Evolutionary conservation across 2,329 filamentous ascomycete species (phyloP).

Genomic region (Elsinoe necatrix): DNA sequence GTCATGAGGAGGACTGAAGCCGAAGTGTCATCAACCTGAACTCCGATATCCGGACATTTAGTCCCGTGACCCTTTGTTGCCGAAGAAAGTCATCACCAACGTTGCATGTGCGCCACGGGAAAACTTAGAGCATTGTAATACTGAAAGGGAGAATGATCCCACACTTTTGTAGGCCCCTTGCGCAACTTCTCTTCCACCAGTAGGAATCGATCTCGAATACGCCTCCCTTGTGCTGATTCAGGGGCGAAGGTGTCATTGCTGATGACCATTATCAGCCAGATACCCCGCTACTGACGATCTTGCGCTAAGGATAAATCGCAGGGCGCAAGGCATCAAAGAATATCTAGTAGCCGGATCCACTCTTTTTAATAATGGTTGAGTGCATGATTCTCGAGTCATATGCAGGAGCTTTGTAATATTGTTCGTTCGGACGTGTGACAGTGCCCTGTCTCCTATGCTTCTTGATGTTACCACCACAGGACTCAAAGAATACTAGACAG

Average conservation of each 20-base stretch:
- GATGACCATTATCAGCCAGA: slow-evolving; percentile 4
- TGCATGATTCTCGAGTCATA: background rate
- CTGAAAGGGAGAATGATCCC: background rate
- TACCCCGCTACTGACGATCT: slow-evolving; percentile 10
- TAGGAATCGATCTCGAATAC: background rate
- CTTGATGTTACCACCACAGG: background rate
- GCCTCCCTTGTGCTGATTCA: background rate
- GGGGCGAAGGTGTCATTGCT: background rate
- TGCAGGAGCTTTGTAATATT: background rate
- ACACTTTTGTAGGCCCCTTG: background rate
- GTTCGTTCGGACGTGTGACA: background rate
- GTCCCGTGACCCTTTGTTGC: background rate
- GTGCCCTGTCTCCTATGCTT: background rate
- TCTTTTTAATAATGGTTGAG: background rate
- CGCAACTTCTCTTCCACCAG: background rate
- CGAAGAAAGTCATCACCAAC: background rate
- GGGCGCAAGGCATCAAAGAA: slow-evolving; percentile 1
- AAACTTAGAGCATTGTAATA: background rate
- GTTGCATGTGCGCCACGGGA: background rate
- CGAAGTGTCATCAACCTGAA: background rate
- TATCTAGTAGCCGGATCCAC: background rate
- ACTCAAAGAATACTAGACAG: background rate
- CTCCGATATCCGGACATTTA: slow-evolving; percentile 2
- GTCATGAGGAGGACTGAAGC: background rate
- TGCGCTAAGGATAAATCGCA: background rate